phyloP scores from a whole-genome alignment of 768 basidiomycete species.

The Psilocybe azurescens region DNA sequence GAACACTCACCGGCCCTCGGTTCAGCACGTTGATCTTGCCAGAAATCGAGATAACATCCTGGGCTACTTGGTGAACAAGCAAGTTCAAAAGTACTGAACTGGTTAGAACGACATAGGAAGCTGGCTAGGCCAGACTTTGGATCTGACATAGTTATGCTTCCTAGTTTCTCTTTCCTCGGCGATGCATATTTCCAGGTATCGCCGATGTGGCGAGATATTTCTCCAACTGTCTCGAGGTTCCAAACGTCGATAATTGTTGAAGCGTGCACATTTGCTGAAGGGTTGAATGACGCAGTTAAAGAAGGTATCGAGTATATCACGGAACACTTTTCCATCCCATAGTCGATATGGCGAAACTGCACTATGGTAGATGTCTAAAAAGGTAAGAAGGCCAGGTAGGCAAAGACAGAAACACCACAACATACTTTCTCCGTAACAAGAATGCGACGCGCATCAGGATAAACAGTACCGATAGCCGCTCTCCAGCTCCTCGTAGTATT shows the following conservation, averaged over 20 bases:
- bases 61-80: conserved; percentile 5
- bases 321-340: conserved; percentile 13
- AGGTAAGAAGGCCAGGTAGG: neutral
- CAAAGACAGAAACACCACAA: neutral
- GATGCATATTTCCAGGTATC: conserved; percentile 3
- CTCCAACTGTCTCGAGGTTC: neutral
- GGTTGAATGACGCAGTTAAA: neutral
- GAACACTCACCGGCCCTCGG: neutral
- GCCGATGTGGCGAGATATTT: conserved; percentile 7
- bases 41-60: conserved; percentile 11
- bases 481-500: neutral
- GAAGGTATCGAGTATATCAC: neutral
- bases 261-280: too few relatives aligned
- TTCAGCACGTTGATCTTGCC: conserved; percentile 10
- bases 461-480: conserved; percentile 3
- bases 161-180: neutral
- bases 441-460: conserved; percentile 9
- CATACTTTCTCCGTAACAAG: neutral
- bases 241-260: neutral
- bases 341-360: conserved; percentile 15
- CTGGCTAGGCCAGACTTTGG: neutral
- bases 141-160: too few relatives aligned
- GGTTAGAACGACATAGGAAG: conserved; percentile 13
- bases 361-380: conserved; percentile 7
- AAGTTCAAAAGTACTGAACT: conserved; percentile 20